Base-by-base conservation (phyloP, 139 green algal species). In the Eudorina sp. region DNA sequence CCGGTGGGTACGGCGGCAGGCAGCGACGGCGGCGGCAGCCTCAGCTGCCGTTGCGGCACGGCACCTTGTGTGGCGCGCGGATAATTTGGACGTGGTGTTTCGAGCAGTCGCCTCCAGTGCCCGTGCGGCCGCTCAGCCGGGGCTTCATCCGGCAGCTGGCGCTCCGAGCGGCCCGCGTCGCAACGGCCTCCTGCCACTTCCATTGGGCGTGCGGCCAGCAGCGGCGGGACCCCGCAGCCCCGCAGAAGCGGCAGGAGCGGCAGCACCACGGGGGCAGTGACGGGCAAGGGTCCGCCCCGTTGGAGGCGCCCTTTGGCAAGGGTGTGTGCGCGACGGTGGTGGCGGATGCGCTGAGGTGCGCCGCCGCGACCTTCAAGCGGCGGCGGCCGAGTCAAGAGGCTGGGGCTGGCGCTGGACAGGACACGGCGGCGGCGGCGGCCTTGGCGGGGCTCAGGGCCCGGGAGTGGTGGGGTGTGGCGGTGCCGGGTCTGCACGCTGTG, bases 401-500 rank as follows among this genome's bases (percentile, higher is more conserved):
- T 19, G 69, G 23, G 19, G 25, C 69, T 13, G 38, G 25, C 4
- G 69, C 9, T 9, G 2, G 19, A 8, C 3, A 48, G 31, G 5
- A 8, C 19, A 29, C 36, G 70, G 41, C 45, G 25, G 73, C 1
- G 73, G 14, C 43, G 43, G 1, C 29, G 8, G 2, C 29, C n/a
- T 8, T 18, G 72, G 8, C n/a, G 73, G 45, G 4, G 25, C 45
- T n/a, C n/a, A n/a, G n/a, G 13, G 73, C 73, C 73, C 45, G 23
- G 5, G 73, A 58, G 73, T 81, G 73, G 45, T 81, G 73, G 73
- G 18, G 3, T 48, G 31, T 46, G 8, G 73, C 73, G 45, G 73
- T 81, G 73, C 73, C 45, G 73, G 73, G 29, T 0, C n/a, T 81
- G 21, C 45, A 41, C 25, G 7, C 29, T 16, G 14, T n/a, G 27